Percentiles rank a stretch among this genome's conserved stretches.
These are phyloP conservation scores for Triticum urartu DNA, from an alignment of 176 grass and related monocot species.

Conservation along the genomic window DNA sequence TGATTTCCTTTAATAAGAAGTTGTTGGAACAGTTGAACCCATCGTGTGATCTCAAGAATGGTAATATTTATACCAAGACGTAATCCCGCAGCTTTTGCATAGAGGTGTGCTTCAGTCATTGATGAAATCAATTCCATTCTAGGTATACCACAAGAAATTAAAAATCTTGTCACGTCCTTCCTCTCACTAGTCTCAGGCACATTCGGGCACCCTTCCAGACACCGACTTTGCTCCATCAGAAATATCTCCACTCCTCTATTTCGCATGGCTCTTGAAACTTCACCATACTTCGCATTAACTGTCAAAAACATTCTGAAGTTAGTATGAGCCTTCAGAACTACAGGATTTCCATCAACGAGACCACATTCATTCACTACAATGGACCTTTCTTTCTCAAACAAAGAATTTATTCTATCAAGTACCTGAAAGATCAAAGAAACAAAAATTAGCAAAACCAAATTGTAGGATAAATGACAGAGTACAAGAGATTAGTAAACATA, in stretches of 20 bases:
- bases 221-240: conserved; percentile 54
- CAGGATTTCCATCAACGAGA: conserved; percentile 70
- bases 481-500: conserved; percentile 37
- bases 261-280: conserved; percentile 96
- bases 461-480: not conserved
- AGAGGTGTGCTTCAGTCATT: conserved; percentile 81
- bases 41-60: conserved; percentile 79
- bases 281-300: conserved; percentile 79
- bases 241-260: conserved; percentile 92
- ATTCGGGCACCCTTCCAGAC: conserved; percentile 26
- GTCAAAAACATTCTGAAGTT: conserved; percentile 93
- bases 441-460: conserved; percentile 35
- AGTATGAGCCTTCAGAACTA: conserved; percentile 71
- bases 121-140: conserved; percentile 58
- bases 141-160: conserved; percentile 75
- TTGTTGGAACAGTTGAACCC: conserved; percentile 86
- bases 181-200: conserved; percentile 26
- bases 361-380: conserved; percentile 95
- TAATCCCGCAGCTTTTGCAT: conserved; percentile 65
- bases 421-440: conserved; percentile 48
- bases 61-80: conserved; percentile 68
- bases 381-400: conserved; percentile 86
- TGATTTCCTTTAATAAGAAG: conserved; percentile 80
- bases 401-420: conserved; percentile 95
- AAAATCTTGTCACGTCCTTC: conserved; percentile 60